Conservation (phyloP, 306 rosid species). For the Vigna radiata region DNA sequence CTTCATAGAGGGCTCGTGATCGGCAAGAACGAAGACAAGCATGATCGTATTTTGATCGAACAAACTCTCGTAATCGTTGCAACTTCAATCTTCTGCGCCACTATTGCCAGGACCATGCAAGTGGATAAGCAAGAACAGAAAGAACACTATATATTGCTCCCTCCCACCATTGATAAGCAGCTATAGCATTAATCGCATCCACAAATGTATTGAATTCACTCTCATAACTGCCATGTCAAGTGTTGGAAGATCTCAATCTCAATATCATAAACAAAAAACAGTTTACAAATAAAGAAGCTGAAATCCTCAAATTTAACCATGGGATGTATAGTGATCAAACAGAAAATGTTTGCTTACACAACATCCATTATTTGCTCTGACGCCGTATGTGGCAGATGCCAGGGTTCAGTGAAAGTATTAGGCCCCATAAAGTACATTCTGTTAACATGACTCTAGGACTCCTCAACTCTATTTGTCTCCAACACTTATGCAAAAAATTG, state of each 20-base stretch:
- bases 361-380: slow-evolving; percentile 91
- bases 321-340: no score
- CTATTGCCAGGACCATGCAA: slow-evolving; percentile 97
- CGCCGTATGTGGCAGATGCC: slow-evolving; percentile 95
- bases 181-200: no score
- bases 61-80: slow-evolving; percentile 93
- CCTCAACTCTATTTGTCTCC: slow-evolving; percentile 98
- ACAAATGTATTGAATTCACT: no score
- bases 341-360: slow-evolving; percentile 69
- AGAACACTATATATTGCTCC: no score
- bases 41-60: slow-evolving; percentile 95
- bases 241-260: no score
- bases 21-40: slow-evolving; percentile 96
- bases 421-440: slow-evolving; percentile 99
- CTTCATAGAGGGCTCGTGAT: slow-evolving; percentile 98
- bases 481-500: slow-evolving; percentile 65
- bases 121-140: slow-evolving; percentile 91
- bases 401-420: slow-evolving; percentile 92
- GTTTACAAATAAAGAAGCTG: no score
- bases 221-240: no score
- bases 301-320: no score
- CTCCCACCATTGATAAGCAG: no score
- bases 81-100: slow-evolving; percentile 88
- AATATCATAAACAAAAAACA: no score
- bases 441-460: slow-evolving; percentile 94